Evolutionary conservation across 192 early-diverging fungal genomes (phyloP), one percentile per base, ranked within the genome.

Genomic region (Oehlia diaphana): DNA sequence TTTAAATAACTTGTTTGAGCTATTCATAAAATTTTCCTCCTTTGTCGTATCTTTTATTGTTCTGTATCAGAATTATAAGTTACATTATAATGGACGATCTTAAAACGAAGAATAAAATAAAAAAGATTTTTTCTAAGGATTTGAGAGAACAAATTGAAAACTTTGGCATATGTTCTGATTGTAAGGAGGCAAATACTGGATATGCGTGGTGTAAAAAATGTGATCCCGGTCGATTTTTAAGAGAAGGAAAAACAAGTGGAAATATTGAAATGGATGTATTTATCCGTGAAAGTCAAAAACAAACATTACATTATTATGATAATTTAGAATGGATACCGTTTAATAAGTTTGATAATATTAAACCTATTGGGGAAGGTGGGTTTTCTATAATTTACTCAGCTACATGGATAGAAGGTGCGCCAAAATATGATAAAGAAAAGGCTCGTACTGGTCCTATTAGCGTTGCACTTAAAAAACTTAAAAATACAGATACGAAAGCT

Each of bases 271-370:
- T 47, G 44, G 44, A 47, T 47, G 10, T 13, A 0, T 47, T 47
- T 12, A 47, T 47, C 10, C 0, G 1, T 47, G 44, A 47, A 47
- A 47, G 44, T 0, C 44, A 47, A 12, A 35, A 14, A 67, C 65
- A 2, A 28, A 67, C 44, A 47, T 47, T 47, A 67, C 33, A 70
- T 39, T 70, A 21, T 39, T 33, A 19, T 35, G 12, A 74, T 61
- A n/a, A 58, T 65, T 37, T 77, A n/a, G 75, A 77, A 31, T 77
- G 75, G 75, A 65, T 77, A 21, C 75, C 75, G 16, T 65, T 23
- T 64, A 2, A 50, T 4, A 42, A 16, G 8, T 44, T 77, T 31
- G 0, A 37, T 10, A n/a, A 28, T 14, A 12, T 77, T 44, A 4
- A 23, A 37, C 9, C 10, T 13, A 63, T 77, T 26, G 37, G 62